A percentile compares a stretch with the other conserved stretches of the same genome.
These are phyloP conservation scores for Roridomyces roridus DNA, from an alignment of 768 basidiomycete genomes.

Conservation along the genomic window DNA sequence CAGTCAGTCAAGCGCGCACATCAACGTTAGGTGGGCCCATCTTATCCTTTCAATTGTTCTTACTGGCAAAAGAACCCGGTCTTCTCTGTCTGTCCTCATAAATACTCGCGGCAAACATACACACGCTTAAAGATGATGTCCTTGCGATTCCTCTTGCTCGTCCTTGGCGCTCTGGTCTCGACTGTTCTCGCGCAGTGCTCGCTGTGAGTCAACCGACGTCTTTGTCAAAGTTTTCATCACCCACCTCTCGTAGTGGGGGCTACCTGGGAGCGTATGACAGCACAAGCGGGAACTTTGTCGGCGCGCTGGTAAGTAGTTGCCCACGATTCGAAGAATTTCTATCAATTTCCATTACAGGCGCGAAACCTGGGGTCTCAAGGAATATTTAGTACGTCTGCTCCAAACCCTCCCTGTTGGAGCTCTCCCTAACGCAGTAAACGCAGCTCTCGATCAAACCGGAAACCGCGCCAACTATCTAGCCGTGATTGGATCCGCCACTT, in stretches of 20 bases:
- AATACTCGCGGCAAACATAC: too few relatives aligned
- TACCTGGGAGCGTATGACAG: constrained; percentile 8
- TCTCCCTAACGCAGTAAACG: too few relatives aligned
- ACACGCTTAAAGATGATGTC: too few relatives aligned
- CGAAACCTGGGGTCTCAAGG: constrained; percentile 10
- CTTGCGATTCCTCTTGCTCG: constrained; percentile 10
- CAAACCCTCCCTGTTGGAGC: neutral
- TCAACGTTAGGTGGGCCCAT: too few relatives aligned
- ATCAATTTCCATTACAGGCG: constrained; percentile 3
- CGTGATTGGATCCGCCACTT: constrained; percentile 6
- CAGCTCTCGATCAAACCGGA: constrained; percentile 7
- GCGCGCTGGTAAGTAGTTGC: constrained; percentile 8
- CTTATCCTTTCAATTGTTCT: too few relatives aligned
- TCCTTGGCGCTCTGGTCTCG: constrained; percentile 3
- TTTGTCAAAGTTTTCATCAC: too few relatives aligned
- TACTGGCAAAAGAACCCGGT: too few relatives aligned
- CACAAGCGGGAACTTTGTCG: constrained; percentile 5
- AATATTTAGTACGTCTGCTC: constrained; percentile 7
- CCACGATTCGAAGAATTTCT: constrained; percentile 1
- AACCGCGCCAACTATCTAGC: constrained; percentile 12
- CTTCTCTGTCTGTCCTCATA: too few relatives aligned
- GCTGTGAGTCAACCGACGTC: constrained; percentile 5
- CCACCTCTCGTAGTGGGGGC: constrained; percentile 4
- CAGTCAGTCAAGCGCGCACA: too few relatives aligned
- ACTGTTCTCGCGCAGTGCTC: constrained; percentile 11